A percentile compares a stretch with the other conserved stretches of the same genome.
Conservation (phyloP, 83 land plant species). For the Thuja plicata region DNA sequence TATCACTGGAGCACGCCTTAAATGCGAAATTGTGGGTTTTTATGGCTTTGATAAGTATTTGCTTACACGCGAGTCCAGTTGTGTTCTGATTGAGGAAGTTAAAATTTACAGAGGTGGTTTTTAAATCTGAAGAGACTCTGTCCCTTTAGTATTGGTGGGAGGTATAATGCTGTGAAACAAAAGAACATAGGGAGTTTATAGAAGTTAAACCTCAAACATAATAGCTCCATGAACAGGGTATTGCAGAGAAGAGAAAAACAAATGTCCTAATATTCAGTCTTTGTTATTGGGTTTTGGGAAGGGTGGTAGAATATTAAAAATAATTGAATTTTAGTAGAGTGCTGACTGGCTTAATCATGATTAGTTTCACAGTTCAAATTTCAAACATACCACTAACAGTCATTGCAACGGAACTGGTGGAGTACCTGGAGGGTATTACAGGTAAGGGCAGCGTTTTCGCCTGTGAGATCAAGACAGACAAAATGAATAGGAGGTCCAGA, state of each 20-base stretch:
- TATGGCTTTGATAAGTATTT: neutral
- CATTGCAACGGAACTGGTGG: slow-evolving; percentile 51
- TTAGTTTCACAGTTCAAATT: slow-evolving; percentile 29
- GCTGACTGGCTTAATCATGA: neutral
- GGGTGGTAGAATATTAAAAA: neutral
- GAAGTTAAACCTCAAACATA: neutral
- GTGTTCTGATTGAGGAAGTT: neutral
- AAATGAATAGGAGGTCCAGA: slow-evolving; percentile 53
- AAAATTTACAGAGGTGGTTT: neutral
- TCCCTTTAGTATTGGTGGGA: neutral
- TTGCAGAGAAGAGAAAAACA: neutral
- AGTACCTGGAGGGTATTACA: slow-evolving; percentile 34
- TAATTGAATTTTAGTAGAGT: neutral
- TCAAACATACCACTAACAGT: slow-evolving; percentile 44
- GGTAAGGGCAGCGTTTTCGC: slow-evolving; percentile 51
- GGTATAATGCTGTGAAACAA: neutral
- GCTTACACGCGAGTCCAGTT: neutral
- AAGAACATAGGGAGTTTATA: neutral
- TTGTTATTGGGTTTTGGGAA: neutral
- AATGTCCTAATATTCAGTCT: neutral
- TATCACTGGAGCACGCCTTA: neutral
- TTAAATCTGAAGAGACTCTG: neutral
- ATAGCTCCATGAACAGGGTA: neutral
- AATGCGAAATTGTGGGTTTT: neutral
- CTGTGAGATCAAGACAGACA: slow-evolving; percentile 41